Base-by-base conservation (phyloP, 305 asterid genomes). In the Fraxinus xanthoxyloides region DNA sequence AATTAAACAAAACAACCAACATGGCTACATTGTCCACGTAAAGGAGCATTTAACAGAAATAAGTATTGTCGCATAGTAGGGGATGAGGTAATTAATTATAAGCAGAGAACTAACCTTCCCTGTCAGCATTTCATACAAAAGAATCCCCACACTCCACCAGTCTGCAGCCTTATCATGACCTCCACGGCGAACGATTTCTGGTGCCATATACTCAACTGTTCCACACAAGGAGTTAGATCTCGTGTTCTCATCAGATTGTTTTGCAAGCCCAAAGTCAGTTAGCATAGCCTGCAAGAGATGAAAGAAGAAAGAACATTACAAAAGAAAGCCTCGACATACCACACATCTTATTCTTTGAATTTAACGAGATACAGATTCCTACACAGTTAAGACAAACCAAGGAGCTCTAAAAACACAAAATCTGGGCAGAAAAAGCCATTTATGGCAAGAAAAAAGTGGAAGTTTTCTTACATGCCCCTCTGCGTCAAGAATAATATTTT, bases 121-220 rank as follows among this genome's bases (percentile, higher is more conserved):
- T 0, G 97, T 94, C 82, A 94, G 87, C 99, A 95, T 95, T 88
- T 95, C 99, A 51, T 87, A 95, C 88, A 95, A 86, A 81, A 95
- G 91, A 79, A 95, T 84, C 65, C 99, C 99, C 78, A 93, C 90
- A 72, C 99, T 95, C 99, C 98, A 95, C 99, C 99, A 92, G 83
- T 95, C 99, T 48, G 99, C 98, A 82, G 97, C 97, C 90, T 95
- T 93, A 76, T 94, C 94, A 77, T 95, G 98, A 51, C 99, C 99
- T 86, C 92, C 93, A 75, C 96, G 94, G 30, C 85, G 88, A 86
- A 92, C 81, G 82, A 95, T 94, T 90, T 95, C 99, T 80, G 98
- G 98, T 34, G 98, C 92, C 99, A 95, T 95, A 82, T 95, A 95
- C 87, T 95, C 99, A 9, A 91, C 76, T 17, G 99, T 95, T 77